These are phyloP conservation scores for Aspergillus sojae DNA, from an alignment of 2,329 filamentous ascomycete species.

Conservation along the genomic window DNA sequence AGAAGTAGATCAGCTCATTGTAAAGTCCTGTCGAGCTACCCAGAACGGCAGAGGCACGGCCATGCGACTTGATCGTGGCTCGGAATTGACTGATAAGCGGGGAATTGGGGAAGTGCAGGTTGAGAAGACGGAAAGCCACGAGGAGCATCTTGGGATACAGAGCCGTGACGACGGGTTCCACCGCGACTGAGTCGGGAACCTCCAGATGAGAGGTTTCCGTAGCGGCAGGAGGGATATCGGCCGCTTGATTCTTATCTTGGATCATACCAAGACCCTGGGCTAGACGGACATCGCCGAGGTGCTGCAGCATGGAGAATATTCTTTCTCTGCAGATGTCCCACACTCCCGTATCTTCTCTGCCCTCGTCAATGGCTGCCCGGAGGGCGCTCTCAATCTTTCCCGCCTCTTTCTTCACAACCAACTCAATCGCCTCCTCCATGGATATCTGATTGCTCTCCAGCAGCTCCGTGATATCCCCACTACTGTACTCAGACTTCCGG, in stretches of 20 bases:
- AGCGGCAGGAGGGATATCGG: background rate
- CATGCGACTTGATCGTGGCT: constrained; percentile 43
- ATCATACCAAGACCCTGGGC: background rate
- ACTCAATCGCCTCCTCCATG: constrained; percentile 25
- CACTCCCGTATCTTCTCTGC: constrained; percentile 37
- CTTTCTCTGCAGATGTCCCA: constrained; percentile 44
- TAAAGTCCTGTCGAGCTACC: constrained; percentile 46
- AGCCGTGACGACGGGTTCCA: constrained; percentile 34
- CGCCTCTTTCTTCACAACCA: constrained; percentile 34
- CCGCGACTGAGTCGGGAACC: constrained; percentile 36
- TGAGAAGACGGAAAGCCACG: constrained; percentile 43
- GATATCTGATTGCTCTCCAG: constrained; percentile 19
- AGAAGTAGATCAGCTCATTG: constrained; percentile 47
- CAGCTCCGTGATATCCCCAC: constrained; percentile 13
- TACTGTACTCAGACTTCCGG: background rate
- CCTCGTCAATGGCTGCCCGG: constrained; percentile 28
- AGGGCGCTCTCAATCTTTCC: constrained; percentile 35
- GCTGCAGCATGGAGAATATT: constrained; percentile 42
- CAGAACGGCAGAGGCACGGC: constrained; percentile 46
- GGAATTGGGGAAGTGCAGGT: constrained; percentile 44
- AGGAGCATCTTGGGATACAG: constrained; percentile 47
- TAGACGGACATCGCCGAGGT: constrained; percentile 23
- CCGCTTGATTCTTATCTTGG: background rate
- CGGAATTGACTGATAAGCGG: constrained; percentile 44
- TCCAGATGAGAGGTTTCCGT: constrained; percentile 20